Evolutionary conservation across 2,329 filamentous ascomycete genomes (phyloP).

Genomic region (Berkeleyomyces basicola): DNA sequence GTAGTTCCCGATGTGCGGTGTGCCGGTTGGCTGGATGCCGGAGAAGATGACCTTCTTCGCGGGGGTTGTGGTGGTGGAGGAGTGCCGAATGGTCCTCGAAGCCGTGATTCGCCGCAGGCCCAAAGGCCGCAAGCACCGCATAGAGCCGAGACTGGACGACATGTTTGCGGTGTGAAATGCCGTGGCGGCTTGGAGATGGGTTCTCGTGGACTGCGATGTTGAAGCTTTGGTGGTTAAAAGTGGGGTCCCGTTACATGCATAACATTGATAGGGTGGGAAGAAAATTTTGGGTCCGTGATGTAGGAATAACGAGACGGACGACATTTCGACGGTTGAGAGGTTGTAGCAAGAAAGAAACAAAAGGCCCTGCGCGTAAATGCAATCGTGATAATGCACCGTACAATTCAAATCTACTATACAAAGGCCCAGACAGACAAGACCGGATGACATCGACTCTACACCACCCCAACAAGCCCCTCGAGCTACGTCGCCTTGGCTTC

Average conservation of each 20-base stretch:
- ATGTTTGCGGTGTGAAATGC: not conserved
- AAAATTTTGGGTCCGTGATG: not conserved
- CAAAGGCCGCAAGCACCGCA: not conserved
- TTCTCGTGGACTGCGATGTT: not conserved
- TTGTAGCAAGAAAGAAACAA: not conserved
- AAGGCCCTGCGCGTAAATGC: not conserved
- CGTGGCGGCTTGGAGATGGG: not conserved
- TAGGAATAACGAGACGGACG: not conserved
- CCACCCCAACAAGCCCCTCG: not conserved
- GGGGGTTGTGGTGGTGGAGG: conserved; percentile 15
- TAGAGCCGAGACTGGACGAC: not conserved
- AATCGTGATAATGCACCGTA: not conserved
- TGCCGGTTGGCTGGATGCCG: conserved; percentile 88
- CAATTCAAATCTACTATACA: not conserved
- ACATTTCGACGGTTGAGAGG: not conserved
- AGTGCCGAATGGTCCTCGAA: not conserved
- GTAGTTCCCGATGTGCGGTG: conserved; percentile 92
- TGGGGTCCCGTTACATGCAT: not conserved
- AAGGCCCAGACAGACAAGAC: not conserved
- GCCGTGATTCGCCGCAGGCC: not conserved
- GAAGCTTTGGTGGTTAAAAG: conserved; percentile 2
- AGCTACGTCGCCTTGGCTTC: not conserved
- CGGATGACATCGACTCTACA: not conserved
- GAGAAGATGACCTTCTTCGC: conserved; percentile 54
- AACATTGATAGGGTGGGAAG: not conserved